phyloP scores from a whole-genome alignment of 1,284 basidiomycete species.

The Ganoderma lucidum region DNA sequence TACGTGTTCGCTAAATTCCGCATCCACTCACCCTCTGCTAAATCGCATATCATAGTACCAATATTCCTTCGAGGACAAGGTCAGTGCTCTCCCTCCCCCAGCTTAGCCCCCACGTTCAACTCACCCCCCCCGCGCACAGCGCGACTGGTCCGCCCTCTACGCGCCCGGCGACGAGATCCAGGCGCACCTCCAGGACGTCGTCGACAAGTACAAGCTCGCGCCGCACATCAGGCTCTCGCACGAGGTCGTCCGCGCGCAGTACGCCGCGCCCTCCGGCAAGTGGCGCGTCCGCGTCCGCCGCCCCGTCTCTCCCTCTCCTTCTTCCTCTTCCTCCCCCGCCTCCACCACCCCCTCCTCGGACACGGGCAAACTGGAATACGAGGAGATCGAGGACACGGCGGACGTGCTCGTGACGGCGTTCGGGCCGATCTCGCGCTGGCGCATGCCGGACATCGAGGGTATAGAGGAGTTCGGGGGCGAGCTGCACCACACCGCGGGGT shows the following conservation, averaged over 20 bases:
- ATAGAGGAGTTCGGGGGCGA: conserved; percentile 58
- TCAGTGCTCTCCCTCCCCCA: conserved; percentile 3
- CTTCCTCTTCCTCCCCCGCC: no score
- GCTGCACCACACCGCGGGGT: conserved; percentile 63
- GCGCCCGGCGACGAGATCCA: conserved; percentile 65
- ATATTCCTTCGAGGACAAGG: conserved; percentile 65
- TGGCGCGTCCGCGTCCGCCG: conserved; percentile 60
- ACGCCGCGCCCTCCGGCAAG: conserved; percentile 56
- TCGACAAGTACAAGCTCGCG: conserved; percentile 63
- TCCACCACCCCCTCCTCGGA: no score
- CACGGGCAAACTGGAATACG: no score
- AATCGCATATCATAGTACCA: conserved; percentile 53
- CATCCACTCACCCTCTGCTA: not conserved
- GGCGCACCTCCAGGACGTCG: conserved; percentile 58
- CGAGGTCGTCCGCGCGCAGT: conserved; percentile 57
- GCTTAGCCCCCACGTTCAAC: not conserved
- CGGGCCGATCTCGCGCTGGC: conserved; percentile 59
- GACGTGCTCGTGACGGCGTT: conserved; percentile 61
- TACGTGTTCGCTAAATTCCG: conserved; percentile 37
- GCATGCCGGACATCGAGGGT: conserved; percentile 66
- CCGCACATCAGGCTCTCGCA: conserved; percentile 63
- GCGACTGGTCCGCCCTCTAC: conserved; percentile 67
- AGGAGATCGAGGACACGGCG: conserved; percentile 57
- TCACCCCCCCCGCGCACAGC: conserved; percentile 43
- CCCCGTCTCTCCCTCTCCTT: no score